Base-by-base conservation (phyloP, 228 moss, liverwort and hornwort species). In the Sphagnum fallax region DNA sequence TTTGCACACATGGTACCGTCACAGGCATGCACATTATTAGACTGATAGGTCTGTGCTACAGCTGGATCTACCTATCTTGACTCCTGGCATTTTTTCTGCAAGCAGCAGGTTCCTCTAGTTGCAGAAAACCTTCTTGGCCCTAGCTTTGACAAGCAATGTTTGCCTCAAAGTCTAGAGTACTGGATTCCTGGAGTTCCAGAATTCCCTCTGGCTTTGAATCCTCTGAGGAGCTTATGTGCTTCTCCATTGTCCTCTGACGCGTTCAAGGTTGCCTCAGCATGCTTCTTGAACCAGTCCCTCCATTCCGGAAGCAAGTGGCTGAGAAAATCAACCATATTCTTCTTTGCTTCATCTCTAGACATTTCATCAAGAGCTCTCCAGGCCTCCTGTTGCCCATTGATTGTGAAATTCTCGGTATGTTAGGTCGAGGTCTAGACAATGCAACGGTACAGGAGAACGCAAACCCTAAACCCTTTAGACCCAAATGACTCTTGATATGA, bases 271-370 rank as follows among this genome's bases (percentile, higher is more conserved):
- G 70, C 78, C 52, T 74, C 71, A 6, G 76, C 86, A 53, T 90
- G 78, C 47, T 82, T 73, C 66, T 74, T 75, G 62, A 80, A 84
- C 96, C 96, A 97, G 16, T 72, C 67, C 80, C 82, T 87, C 96
- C 96, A 97, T 61, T 88, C 80, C 0, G 93, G 93, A 8, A 90
- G 57, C 49, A 87, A 78, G 48, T 75, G 64, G 0, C 88, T 75
- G n/a, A 97, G 77, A 14, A 91, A 69, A 53, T 88, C 78, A 61
- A 97, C 89, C 57, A 83, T 88, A 47, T 68, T 78, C 47, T 51
- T 75, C 80, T 91, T 91, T 14, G 91, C 93, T 67, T 83, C 86
- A 66, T 82, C 89, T 52, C 69, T 59, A n/a, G 87, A 64, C 91
- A 87, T 91, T 60, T 78, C 85, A 18, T 73, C 83, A 60, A 97